A percentile compares a stretch with the other conserved stretches of the same genome.
Evolutionary conservation across 2,329 filamentous ascomycete genomes (phyloP).

Genomic region (Knufia fluminis): DNA sequence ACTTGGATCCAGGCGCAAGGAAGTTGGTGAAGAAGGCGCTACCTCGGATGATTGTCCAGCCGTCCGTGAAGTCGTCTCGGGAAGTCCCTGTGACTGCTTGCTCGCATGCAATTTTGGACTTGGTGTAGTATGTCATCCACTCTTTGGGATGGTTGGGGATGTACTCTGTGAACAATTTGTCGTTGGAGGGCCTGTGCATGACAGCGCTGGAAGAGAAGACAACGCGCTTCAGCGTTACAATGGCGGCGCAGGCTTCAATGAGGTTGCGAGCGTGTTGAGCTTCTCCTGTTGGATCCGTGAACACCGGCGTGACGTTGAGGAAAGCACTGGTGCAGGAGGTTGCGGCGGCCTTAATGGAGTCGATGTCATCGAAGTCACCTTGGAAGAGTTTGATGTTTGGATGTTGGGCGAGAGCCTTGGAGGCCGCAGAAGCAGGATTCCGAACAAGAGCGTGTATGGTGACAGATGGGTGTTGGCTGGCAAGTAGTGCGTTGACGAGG

Average conservation of each 20-base stretch:
- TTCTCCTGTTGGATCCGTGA: slow-evolving; percentile 10
- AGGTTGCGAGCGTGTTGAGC: slow-evolving; percentile 10
- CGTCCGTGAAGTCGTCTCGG: neutral
- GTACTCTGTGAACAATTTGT: slow-evolving; percentile 2
- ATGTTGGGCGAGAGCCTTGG: slow-evolving; percentile 39
- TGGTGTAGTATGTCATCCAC: neutral
- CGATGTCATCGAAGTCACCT: slow-evolving; percentile 46
- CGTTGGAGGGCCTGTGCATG: slow-evolving; percentile 1
- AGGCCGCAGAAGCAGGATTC: slow-evolving; percentile 40
- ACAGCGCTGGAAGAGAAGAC: slow-evolving; percentile 4
- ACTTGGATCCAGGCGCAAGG: neutral
- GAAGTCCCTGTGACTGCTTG: neutral
- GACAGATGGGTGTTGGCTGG: slow-evolving; percentile 9
- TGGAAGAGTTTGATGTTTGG: slow-evolving; percentile 46
- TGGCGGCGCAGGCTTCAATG: slow-evolving; percentile 6
- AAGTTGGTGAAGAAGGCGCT: slow-evolving; percentile 10
- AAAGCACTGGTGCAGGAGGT: slow-evolving; percentile 10
- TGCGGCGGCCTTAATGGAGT: slow-evolving; percentile 7
- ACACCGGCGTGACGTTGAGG: slow-evolving; percentile 10
- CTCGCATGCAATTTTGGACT: neutral
- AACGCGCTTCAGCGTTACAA: slow-evolving; percentile 7
- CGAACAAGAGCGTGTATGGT: slow-evolving; percentile 52
- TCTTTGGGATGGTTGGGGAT: neutral
- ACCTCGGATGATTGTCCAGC: slow-evolving; percentile 9
- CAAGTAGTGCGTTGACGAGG: slow-evolving; percentile 26